A percentile compares a stretch with the other conserved stretches of the same genome.
phyloP scores from a whole-genome alignment of 2,329 filamentous ascomycete genomes.

The Myrmaecium sp. region DNA sequence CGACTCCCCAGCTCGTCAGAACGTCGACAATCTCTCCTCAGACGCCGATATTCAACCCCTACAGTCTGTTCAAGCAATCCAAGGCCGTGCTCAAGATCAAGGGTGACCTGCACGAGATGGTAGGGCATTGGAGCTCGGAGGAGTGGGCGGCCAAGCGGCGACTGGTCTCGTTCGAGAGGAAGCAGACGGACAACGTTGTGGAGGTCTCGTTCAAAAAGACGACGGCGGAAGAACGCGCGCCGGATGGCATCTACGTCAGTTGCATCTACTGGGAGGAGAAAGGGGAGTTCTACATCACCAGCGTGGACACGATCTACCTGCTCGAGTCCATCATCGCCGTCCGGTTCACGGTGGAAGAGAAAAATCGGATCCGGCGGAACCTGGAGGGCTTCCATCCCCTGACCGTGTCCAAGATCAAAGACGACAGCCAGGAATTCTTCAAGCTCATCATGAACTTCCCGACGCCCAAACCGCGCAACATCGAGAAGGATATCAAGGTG shows the following conservation, averaged over 20 bases:
- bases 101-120: constrained; percentile 74
- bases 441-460: constrained; percentile 98
- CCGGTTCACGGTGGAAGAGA: constrained; percentile 89
- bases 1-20: too few relatives aligned
- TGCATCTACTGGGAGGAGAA: constrained; percentile 97
- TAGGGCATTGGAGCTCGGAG: constrained; percentile 63
- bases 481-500: constrained; percentile 98
- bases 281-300: constrained; percentile 80
- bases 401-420: constrained; percentile 84
- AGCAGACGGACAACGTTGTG: constrained; percentile 67
- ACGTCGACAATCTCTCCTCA: too few relatives aligned
- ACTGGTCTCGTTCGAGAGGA: constrained; percentile 75
- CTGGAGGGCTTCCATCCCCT: constrained; percentile 83
- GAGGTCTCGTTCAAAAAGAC: constrained; percentile 66
- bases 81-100: constrained; percentile 76
- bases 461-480: constrained; percentile 87
- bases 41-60: constrained; percentile 67
- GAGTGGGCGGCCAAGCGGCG: constrained; percentile 66
- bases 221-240: constrained; percentile 58
- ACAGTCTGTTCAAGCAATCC: constrained; percentile 56
- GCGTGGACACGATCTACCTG: constrained; percentile 91
- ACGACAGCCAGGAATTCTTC: constrained; percentile 93
- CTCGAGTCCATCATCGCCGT: constrained; percentile 77
- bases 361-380: constrained; percentile 93
- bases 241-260: constrained; percentile 83